Base-by-base conservation (phyloP, 306 rosid species). In the Lupinus albus region DNA sequence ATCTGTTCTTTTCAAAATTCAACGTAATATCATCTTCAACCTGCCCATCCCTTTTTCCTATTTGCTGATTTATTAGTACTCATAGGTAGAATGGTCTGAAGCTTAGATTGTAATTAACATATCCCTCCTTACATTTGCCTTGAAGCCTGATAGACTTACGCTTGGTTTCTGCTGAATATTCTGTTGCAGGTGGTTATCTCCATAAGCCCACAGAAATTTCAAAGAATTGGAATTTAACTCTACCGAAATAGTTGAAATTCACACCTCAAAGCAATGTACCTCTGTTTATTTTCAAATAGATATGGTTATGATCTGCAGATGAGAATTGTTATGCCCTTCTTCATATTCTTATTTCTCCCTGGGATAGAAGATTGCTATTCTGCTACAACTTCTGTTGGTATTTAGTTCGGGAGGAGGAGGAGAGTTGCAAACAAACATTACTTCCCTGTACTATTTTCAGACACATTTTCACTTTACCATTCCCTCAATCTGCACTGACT, bases 181-280 rank as follows among this genome's bases (percentile, higher is more conserved):
- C 64, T 71, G 42, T 47, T 73, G 73, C 88, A 85, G 96, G 91
- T 18, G 83, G 85, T 65, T 80, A 83, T 83, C 82, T 83, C 17
- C 80, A 67, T 32, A 80, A 84, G 77, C 85, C 33, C 28, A 63
- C 61, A 1, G 87, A 81, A 48, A 68, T 72, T 21, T 66, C 85
- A n/a, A 80, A 78, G 79, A 82, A 67, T 67, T 80, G 84, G 88
- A 79, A 81, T 77, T 61, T 66, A 65, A 45, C 70, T 12, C 76
- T 74, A 3, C 83, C 80, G 32, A 83, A 83, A 75, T 84, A 78
- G 77, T 77, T 67, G 17, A 45, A 59, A 46, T 42, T 46, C 47
- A 51, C 54, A 44, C 67, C 66, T 49, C 9, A 13, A 36, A 73
- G 82, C 55, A 41, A 17, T 13, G 25, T 49, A 11, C 36, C 49